Evolutionary conservation across 2,329 filamentous ascomycete genomes (phyloP), one percentile per base, ranked within the genome.

Genomic region (Botrytis squamosa): DNA sequence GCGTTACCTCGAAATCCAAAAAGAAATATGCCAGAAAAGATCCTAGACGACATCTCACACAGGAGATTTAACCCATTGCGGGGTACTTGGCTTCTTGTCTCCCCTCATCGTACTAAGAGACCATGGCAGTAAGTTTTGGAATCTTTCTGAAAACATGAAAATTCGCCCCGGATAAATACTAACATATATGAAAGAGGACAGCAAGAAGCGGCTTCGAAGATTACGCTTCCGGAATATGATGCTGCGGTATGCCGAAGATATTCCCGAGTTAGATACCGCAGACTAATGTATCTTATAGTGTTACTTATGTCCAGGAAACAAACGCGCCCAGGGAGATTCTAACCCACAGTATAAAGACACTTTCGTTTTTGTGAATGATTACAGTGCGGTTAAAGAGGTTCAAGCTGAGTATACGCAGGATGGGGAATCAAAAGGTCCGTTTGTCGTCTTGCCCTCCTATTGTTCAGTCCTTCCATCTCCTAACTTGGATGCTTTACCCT

Each of bases 281-380:
- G 68, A 46, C 68, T 77, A 71, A 81, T 76, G 40, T 76, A 63
- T 46, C 20, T n/a, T 70, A 33, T 79, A 95, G 88, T 99, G 96
- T 84, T 99, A 98, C 83, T 88, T 99, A 16, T 99, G 96, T 81
- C 96, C 96, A 1, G 90, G 94, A 55, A 99, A 99, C 82, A 87
- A 92, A 77, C 91, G 96, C 73, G 96, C 96, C 5, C 90, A 94
- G 79, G 96, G 96, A 72, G 94, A 96, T 80, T 82, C 83, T 75
- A 99, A 99, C 80, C 95, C 96, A 1, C 86, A 92, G 71, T 99
- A 98, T 81, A 87, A 92, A 70, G 89, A 89, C 80, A 97, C 94
- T 0, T 98, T 97, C 81, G 92, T 95, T 57, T 99, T 99, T 80
- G 92, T 98, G 78, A 99, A 99, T 80, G 96, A 99, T 82, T 99